Evolutionary conservation across 2,329 filamentous ascomycete species (phyloP).

Genomic region (Fonsecaea multimorphosa): DNA sequence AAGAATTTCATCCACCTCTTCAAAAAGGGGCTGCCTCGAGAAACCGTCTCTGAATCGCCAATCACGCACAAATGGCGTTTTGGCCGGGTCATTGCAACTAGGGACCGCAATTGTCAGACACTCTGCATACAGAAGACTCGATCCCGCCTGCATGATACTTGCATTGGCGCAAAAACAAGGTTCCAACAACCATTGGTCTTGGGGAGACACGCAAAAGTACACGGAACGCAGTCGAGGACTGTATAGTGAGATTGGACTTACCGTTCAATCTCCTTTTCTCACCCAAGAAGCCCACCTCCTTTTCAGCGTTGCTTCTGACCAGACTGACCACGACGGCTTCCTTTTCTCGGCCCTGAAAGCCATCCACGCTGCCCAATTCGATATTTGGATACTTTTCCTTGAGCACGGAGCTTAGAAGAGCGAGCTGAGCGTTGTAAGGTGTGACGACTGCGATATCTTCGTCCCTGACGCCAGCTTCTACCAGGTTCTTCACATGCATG

Average conservation of each 20-base stretch:
- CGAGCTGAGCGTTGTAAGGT: conserved; percentile 94
- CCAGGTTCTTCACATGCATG: conserved; percentile 75
- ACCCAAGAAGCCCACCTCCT: conserved; percentile 89
- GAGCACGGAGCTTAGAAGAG: conserved; percentile 74
- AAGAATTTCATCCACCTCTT: conserved; percentile 90
- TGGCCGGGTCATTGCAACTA: conserved; percentile 95
- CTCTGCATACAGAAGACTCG: neutral
- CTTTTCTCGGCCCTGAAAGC: conserved; percentile 96
- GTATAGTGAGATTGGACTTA: conserved; percentile 53
- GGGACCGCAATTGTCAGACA: conserved; percentile 25
- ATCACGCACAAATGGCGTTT: conserved; percentile 88
- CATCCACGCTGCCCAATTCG: conserved; percentile 95
- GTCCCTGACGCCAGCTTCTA: conserved; percentile 78
- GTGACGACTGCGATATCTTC: conserved; percentile 93
- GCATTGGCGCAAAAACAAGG: conserved; percentile 14
- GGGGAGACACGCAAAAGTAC: neutral
- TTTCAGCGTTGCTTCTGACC: conserved; percentile 86
- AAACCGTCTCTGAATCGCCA: conserved; percentile 92
- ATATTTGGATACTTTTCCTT: conserved; percentile 83
- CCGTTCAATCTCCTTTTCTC: conserved; percentile 93
- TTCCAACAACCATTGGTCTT: neutral
- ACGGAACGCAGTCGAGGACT: conserved; percentile 16
- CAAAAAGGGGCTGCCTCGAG: conserved; percentile 84
- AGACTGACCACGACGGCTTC: conserved; percentile 92
- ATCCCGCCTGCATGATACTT: conserved; percentile 39